Percentiles rank a stretch among this genome's conserved stretches.
These are phyloP conservation scores for Ogataea degrootiae DNA, from an alignment of 805 yeast species.

Conservation along the genomic window DNA sequence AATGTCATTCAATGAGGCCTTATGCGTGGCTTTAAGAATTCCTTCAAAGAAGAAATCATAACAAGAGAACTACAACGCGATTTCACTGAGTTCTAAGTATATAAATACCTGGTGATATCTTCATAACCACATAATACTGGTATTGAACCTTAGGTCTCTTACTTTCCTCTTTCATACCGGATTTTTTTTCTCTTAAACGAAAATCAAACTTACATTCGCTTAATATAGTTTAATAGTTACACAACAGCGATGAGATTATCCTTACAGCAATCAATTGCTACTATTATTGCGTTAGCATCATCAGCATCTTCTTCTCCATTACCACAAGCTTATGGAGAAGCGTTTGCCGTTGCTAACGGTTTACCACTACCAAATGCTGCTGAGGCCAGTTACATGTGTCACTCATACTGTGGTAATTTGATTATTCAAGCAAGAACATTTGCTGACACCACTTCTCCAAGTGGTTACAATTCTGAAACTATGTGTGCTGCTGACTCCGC, in stretches of 20 bases:
- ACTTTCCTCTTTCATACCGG: too few species aligned
- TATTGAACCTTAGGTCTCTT: too few species aligned
- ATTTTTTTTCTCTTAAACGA: too few species aligned
- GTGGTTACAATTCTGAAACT: conserved; percentile 30
- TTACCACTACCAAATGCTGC: conserved; percentile 26
- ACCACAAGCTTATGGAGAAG: conserved; percentile 18
- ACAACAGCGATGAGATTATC: background rate
- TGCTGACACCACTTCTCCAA: conserved; percentile 14
- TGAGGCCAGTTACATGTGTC: conserved; percentile 30
- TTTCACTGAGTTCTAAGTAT: too few species aligned
- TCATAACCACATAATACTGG: too few species aligned
- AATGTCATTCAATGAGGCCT: too few species aligned
- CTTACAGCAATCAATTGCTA: background rate
- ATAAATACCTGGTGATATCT: too few species aligned
- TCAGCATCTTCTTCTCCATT: background rate
- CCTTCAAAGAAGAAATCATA: too few species aligned
- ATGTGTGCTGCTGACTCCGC: conserved; percentile 27
- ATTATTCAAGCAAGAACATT: conserved; percentile 30
- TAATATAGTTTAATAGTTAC: too few species aligned
- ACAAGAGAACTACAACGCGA: too few species aligned
- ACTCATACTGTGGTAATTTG: conserved; percentile 32
- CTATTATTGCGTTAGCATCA: conserved; percentile 4
- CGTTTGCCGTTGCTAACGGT: conserved; percentile 28
- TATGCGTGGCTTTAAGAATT: too few species aligned
- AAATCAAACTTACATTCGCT: too few species aligned